Evolutionary conservation across 305 asterid genomes (phyloP).

Genomic region (Solanum hybrid): DNA sequence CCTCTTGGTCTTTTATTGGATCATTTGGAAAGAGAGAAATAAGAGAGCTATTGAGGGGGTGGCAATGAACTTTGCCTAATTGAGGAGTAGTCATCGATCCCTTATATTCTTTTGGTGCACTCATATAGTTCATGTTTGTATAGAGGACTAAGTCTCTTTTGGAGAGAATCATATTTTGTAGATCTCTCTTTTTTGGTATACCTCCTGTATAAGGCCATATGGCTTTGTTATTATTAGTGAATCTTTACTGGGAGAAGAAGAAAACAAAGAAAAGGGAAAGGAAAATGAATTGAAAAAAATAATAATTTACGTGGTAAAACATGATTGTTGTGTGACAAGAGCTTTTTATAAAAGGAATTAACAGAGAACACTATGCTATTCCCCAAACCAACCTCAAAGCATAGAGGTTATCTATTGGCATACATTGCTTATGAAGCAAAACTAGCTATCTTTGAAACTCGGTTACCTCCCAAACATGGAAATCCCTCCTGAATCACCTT

Average conservation of each 20-base stretch:
- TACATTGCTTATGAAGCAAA: background rate
- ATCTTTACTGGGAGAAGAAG: background rate
- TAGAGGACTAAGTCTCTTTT: background rate
- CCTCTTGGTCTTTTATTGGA: background rate
- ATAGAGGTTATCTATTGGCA: background rate
- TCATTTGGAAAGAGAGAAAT: background rate
- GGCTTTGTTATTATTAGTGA: background rate
- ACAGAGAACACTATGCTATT: background rate
- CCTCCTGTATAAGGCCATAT: background rate
- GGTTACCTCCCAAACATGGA: background rate
- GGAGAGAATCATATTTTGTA: background rate
- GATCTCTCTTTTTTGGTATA: background rate
- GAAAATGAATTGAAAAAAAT: background rate
- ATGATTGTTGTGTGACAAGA: background rate
- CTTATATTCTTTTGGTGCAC: background rate
- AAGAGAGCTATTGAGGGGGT: background rate
- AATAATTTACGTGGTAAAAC: background rate
- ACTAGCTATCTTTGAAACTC: background rate
- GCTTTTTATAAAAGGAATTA: background rate
- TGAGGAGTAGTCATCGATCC: background rate
- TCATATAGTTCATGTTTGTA: background rate
- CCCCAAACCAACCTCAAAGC: background rate
- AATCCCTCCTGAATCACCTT: background rate
- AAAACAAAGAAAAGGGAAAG: background rate
- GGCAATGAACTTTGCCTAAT: background rate